Percentiles rank a stretch among this genome's conserved stretches.
phyloP scores from a whole-genome alignment of 2,329 filamentous ascomycete genomes.

The Ophidiomyces ophidiicola region DNA sequence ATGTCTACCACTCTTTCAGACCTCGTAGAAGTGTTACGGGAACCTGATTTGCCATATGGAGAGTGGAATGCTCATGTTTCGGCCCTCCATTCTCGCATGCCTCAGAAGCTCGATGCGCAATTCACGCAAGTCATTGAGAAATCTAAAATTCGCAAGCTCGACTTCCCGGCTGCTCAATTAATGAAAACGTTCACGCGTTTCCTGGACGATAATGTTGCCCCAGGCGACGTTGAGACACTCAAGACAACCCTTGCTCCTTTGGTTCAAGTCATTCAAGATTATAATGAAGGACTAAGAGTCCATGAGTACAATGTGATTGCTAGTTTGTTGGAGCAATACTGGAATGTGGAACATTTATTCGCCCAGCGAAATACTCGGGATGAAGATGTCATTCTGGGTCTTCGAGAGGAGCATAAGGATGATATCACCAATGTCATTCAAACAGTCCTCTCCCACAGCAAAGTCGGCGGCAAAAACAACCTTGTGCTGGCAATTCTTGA shows the following conservation, averaged over 20 bases:
- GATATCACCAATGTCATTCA: conserved; percentile 74
- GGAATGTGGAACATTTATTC: conserved; percentile 74
- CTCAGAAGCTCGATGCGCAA: conserved; percentile 73
- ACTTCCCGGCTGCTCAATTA: conserved; percentile 86
- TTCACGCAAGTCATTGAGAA: conserved; percentile 80
- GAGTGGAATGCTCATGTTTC: conserved; percentile 95
- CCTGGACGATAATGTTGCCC: conserved; percentile 69
- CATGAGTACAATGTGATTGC: conserved; percentile 79
- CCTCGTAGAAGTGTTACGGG: conserved; percentile 76
- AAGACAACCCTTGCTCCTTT: conserved; percentile 63
- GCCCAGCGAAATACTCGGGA: conserved; percentile 73
- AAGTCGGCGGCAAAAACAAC: conserved; percentile 86
- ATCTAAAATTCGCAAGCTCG: conserved; percentile 60
- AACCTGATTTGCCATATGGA: conserved; percentile 84
- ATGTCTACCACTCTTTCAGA: conserved; percentile 80
- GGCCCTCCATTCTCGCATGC: conserved; percentile 93
- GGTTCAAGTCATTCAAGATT: conserved; percentile 63
- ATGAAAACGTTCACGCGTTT: conserved; percentile 77
- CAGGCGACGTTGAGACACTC: conserved; percentile 60
- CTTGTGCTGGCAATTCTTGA: conserved; percentile 83
- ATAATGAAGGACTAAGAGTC: conserved; percentile 75
- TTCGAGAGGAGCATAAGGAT: conserved; percentile 94
- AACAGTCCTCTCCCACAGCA: conserved; percentile 84
- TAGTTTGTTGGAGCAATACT: conserved; percentile 68
- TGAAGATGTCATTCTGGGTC: conserved; percentile 83